Evolutionary conservation across 345 rosid species (phyloP).

Genomic region (Erucastrum elatum): DNA sequence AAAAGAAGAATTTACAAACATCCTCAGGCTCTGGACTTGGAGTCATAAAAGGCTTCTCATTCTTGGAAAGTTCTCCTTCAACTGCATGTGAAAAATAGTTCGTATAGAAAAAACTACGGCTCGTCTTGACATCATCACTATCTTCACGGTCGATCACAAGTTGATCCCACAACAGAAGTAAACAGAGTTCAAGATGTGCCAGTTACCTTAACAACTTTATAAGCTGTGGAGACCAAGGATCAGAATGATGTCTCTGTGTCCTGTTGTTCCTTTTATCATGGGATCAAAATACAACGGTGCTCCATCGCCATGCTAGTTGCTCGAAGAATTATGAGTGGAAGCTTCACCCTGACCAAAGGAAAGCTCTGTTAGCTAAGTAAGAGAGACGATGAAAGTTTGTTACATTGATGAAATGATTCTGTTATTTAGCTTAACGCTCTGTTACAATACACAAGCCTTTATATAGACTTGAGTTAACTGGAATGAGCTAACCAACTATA

Average conservation of each 20-base stretch:
- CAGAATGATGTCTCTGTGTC: background rate
- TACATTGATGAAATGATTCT: too few relatives aligned
- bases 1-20: too few relatives aligned
- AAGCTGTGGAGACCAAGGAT: background rate
- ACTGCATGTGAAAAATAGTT: background rate
- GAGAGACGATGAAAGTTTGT: too few relatives aligned
- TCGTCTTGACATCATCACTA: too few relatives aligned
- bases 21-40: background rate
- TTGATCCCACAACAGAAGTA: background rate
- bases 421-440: too few relatives aligned
- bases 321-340: too few relatives aligned
- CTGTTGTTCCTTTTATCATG: background rate
- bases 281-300: background rate
- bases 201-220: background rate
- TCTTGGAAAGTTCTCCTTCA: background rate
- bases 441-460: too few relatives aligned
- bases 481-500: too few relatives aligned
- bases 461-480: too few relatives aligned
- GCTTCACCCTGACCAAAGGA: too few relatives aligned
- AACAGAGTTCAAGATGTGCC: background rate
- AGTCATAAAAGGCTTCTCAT: background rate
- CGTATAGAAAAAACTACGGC: background rate
- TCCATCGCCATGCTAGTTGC: background rate
- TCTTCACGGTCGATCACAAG: too few relatives aligned
- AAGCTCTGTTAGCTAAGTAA: too few relatives aligned